Evolutionary conservation across 2,329 filamentous ascomycete genomes (phyloP), one percentile per base, ranked within the genome.

Genomic region (Neonectria hederae): DNA sequence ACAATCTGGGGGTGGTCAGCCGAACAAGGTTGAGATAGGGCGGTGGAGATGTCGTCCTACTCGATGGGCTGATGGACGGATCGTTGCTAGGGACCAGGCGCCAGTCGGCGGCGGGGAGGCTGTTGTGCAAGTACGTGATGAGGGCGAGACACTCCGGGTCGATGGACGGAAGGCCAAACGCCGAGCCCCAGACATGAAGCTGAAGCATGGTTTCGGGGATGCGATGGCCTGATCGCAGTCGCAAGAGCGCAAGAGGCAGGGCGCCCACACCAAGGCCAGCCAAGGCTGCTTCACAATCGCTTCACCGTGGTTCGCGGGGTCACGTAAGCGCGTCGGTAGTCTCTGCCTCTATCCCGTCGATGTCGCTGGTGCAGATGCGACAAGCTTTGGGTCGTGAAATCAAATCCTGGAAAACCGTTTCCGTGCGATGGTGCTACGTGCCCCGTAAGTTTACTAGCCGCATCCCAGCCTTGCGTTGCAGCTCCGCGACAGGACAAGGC

Each of bases 171-270:
- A 97, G 87, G 43, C 89, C 90, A 78, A 97, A 97, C 43, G 92
- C 94, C 59, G 93, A 90, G 54, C 94, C 94, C 91, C 94, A 97
- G 75, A 97, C 87, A 80, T 97, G 92, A 65, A 99, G 87, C 80
- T 95, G 88, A 54, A 81, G 67, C 79, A 80, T 81, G 54, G 51
- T 60, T 49, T 61, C 43, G 45, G 65, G 38, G 63, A 46, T 59
- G 28, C 28, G 28, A 28, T 28, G 51, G 51, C 53, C n/a, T n/a
- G 48, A 52, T 49, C 43, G 52, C 49, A 54, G 53, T 60, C 52
- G 43, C 54, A 19, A 54, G 17, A 19, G 46, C 22, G 43, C 43
- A 48, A 4, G 42, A 45, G 2, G 42, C 42, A 21, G 17, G 43
- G 26, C 46, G 30, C 46, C 46, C 46, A 49, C 46, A 49, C 46